phyloP scores from a whole-genome alignment of 331 rosid species.

The Acacia concinna region DNA sequence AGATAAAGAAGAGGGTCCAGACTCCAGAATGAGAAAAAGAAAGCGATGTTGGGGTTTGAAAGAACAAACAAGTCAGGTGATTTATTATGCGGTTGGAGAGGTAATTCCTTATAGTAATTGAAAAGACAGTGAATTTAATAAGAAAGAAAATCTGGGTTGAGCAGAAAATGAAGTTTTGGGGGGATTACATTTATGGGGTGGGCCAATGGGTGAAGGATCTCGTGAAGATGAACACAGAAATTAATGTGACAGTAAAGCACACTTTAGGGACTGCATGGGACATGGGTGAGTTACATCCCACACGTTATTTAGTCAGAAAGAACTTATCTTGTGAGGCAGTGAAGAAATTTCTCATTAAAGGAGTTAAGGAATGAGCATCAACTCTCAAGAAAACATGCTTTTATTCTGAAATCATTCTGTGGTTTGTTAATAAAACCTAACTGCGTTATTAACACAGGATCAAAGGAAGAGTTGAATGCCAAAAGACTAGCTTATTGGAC shows the following conservation, averaged over 20 bases:
- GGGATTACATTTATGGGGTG: not conserved
- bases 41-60: no score
- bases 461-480: not conserved
- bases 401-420: not conserved
- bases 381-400: no score
- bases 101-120: not conserved
- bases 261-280: not conserved
- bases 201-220: not conserved
- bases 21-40: not conserved
- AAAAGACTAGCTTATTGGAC: no score
- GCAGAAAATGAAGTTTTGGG: not conserved
- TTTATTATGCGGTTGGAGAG: not conserved
- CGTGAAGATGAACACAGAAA: not conserved
- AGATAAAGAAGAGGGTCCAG: slow-evolving; percentile 13
- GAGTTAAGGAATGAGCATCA: no score
- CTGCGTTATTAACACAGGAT: no score
- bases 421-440: not conserved
- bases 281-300: no score
- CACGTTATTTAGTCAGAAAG: no score
- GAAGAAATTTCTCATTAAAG: no score
- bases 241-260: not conserved
- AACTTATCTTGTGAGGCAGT: no score
- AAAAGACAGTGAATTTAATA: not conserved
- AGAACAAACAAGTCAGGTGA: slow-evolving; percentile 26
- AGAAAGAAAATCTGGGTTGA: not conserved